Evolutionary conservation across 2,329 filamentous ascomycete genomes (phyloP).

Genomic region (Xylaria sp.): DNA sequence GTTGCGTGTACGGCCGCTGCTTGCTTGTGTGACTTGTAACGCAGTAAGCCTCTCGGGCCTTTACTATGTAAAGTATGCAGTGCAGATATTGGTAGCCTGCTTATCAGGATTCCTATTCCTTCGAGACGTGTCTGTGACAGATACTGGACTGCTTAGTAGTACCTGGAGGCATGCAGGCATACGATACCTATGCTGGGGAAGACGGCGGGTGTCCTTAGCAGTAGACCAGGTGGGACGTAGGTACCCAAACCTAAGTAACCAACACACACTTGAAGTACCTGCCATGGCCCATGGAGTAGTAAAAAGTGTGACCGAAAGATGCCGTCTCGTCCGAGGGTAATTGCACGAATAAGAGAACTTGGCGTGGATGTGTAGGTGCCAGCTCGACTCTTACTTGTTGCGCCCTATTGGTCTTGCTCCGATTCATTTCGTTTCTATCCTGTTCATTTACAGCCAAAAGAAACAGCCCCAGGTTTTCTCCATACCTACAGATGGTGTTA

Average conservation of each 20-base stretch:
- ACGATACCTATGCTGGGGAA: background rate
- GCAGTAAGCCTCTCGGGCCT: slow-evolving; percentile 37
- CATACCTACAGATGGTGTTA: slow-evolving; percentile 13
- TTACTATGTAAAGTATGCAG: slow-evolving; percentile 7
- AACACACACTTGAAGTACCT: background rate
- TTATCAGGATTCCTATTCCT: slow-evolving; percentile 30
- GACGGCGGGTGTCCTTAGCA: background rate
- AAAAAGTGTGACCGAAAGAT: slow-evolving; percentile 23
- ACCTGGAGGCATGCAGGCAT: background rate
- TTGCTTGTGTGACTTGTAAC: slow-evolving; percentile 26
- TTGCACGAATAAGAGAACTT: slow-evolving; percentile 24
- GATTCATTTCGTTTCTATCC: slow-evolving; percentile 12
- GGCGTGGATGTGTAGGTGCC: background rate
- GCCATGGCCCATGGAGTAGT: background rate
- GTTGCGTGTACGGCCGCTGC: background rate
- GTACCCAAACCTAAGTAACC: background rate
- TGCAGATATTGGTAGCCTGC: slow-evolving; percentile 23
- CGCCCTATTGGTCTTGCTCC: slow-evolving; percentile 20
- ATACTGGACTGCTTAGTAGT: slow-evolving; percentile 20
- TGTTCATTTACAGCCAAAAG: slow-evolving; percentile 24
- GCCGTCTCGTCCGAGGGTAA: slow-evolving; percentile 24
- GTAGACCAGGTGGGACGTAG: background rate
- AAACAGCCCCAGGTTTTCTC: slow-evolving; percentile 36
- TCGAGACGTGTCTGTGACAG: background rate
- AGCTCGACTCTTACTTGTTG: background rate